Evolutionary conservation across 192 early-diverging fungal genomes (phyloP).

Genomic region (Coemansia sp.): DNA sequence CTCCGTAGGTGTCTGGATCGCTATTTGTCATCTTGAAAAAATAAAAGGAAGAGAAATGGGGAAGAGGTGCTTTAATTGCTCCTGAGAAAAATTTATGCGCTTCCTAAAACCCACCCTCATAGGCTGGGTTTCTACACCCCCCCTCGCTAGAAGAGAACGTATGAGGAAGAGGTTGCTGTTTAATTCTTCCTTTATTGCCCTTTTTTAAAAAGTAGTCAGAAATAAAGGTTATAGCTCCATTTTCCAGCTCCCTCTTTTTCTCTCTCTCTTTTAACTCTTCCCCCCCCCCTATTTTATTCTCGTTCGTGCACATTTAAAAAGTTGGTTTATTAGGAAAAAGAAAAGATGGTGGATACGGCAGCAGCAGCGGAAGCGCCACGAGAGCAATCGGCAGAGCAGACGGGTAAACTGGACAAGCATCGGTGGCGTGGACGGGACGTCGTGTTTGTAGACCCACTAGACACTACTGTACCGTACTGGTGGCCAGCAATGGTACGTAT

Average conservation of each 20-base stretch:
- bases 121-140: too few relatives aligned
- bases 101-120: too few relatives aligned
- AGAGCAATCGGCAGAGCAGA: slow-evolving; percentile 7
- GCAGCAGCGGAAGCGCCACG: slow-evolving; percentile 10
- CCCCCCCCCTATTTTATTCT: slow-evolving; percentile 2
- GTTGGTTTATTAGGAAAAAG: not conserved
- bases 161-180: too few relatives aligned
- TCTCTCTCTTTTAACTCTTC: slow-evolving; percentile 4
- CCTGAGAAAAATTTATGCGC: too few relatives aligned
- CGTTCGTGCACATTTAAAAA: not conserved
- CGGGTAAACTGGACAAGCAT: not conserved
- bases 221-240: too few relatives aligned
- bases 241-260: slow-evolving; percentile 3
- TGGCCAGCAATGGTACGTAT: slow-evolving; percentile 61
- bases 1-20: slow-evolving; percentile 10
- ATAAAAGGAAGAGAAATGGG: not conserved
- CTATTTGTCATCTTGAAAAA: slow-evolving; percentile 4
- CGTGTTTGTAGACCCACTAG: slow-evolving; percentile 67
- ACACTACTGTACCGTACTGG: slow-evolving; percentile 58
- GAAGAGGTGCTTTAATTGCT: too few relatives aligned
- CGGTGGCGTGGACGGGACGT: slow-evolving; percentile 52
- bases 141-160: too few relatives aligned
- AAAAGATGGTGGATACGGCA: slow-evolving; percentile 9
- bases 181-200: too few relatives aligned
- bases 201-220: too few relatives aligned